These are phyloP conservation scores for Crithidia bombi DNA, from an alignment of 208 protist species.

Conservation along the genomic window DNA sequence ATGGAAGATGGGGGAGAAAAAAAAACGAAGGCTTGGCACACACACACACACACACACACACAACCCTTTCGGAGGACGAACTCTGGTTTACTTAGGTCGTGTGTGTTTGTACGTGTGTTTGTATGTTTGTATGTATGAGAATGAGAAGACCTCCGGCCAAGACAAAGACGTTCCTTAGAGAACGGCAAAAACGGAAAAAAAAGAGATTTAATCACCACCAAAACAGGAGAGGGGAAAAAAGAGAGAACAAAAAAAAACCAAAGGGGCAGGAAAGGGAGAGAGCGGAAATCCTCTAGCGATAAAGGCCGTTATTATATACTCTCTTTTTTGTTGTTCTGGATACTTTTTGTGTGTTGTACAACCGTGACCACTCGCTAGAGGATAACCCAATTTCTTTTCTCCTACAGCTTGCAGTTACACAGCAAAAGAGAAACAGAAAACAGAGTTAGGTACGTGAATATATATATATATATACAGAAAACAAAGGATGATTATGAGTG, in stretches of 20 bases:
- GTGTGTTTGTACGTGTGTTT: no score
- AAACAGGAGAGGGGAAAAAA: background rate
- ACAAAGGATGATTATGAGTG: background rate
- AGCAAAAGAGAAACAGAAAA: background rate
- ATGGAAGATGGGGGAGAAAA: no score
- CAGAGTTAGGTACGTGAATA: background rate
- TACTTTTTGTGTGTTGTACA: no score
- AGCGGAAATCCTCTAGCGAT: background rate
- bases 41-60: no score
- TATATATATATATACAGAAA: background rate
- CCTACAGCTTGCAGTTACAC: background rate
- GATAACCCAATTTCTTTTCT: background rate
- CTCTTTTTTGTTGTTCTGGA: background rate
- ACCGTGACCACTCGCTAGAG: background rate
- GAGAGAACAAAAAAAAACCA: background rate
- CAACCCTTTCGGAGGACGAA: no score
- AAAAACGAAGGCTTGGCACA: no score
- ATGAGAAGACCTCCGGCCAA: no score
- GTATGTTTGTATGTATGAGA: no score
- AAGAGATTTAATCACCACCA: background rate
- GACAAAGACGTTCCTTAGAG: no score
- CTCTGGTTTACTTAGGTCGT: no score
- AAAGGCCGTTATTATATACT: no score
- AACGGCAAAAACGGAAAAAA: constrained; percentile 5
- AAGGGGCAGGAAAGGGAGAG: background rate